These are phyloP conservation scores for Cornus controversa DNA, from an alignment of 148 eudicot species.

Conservation along the genomic window DNA sequence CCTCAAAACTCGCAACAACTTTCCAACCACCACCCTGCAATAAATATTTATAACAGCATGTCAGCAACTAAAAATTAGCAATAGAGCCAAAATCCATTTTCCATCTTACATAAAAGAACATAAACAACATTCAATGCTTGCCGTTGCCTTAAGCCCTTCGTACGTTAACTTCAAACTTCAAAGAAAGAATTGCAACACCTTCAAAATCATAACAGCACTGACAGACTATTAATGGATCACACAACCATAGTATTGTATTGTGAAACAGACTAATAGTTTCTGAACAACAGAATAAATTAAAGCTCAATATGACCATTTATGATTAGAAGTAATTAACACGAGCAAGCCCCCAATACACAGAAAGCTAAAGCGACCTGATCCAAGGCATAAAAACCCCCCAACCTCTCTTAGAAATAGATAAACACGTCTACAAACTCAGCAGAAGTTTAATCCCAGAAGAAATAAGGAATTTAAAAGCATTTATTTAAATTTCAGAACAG, in stretches of 20 bases:
- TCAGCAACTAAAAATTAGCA: slow-evolving; percentile 1
- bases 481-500: too few relatives aligned
- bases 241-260: not conserved
- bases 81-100: not conserved
- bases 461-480: too few relatives aligned
- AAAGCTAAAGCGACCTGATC: not conserved
- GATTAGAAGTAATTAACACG: not conserved
- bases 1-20: slow-evolving; percentile 96
- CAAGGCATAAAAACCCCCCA: not conserved
- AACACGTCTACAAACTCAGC: too few relatives aligned
- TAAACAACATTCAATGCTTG: not conserved
- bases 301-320: too few relatives aligned
- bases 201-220: not conserved
- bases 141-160: not conserved
- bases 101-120: not conserved
- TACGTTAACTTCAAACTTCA: not conserved
- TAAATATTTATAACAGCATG: slow-evolving; percentile 10
- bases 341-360: not conserved
- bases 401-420: not conserved
- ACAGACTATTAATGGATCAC: not conserved
- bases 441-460: too few relatives aligned
- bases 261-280: not conserved
- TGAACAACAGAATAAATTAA: not conserved
- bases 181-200: too few relatives aligned
- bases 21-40: slow-evolving; percentile 93